Evolutionary conservation across 2,329 filamentous ascomycete genomes (phyloP).

Genomic region (Botryotinia globosa): DNA sequence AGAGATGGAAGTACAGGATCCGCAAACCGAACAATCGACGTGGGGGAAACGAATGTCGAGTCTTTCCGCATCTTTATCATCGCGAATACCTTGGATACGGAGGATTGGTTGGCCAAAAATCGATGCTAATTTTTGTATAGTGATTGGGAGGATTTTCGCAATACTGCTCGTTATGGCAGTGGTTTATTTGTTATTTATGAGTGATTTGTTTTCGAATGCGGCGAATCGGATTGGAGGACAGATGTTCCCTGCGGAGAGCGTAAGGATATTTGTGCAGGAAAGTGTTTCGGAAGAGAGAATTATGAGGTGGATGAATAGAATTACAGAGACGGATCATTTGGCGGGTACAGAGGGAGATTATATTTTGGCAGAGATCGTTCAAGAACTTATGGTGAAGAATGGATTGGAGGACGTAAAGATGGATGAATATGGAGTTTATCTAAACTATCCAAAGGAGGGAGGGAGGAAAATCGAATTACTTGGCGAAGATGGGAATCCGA

Average conservation of each 20-base stretch:
- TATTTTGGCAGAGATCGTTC: slow-evolving; percentile 78
- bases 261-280: slow-evolving; percentile 71
- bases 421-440: slow-evolving; percentile 81
- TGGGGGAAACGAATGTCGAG: slow-evolving; percentile 41
- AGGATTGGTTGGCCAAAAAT: slow-evolving; percentile 34
- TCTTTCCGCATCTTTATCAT: slow-evolving; percentile 35
- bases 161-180: slow-evolving; percentile 72
- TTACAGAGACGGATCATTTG: slow-evolving; percentile 83
- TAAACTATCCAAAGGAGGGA: slow-evolving; percentile 81
- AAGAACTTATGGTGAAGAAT: slow-evolving; percentile 69
- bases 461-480: slow-evolving; percentile 82
- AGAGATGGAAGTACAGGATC: slow-evolving; percentile 83
- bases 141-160: slow-evolving; percentile 71
- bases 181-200: slow-evolving; percentile 81
- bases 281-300: slow-evolving; percentile 69
- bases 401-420: slow-evolving; percentile 72
- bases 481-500: slow-evolving; percentile 59
- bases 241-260: slow-evolving; percentile 79
- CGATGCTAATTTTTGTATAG: slow-evolving; percentile 49
- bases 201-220: slow-evolving; percentile 72
- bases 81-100: slow-evolving; percentile 37
- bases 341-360: slow-evolving; percentile 94
- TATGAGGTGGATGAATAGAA: slow-evolving; percentile 69
- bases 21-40: slow-evolving; percentile 43
- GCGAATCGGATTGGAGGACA: slow-evolving; percentile 61